Percentiles rank a stretch among this genome's conserved stretches.
phyloP scores from a whole-genome alignment of 352 stramenopile species.

The Phytophthora pinifolia region DNA sequence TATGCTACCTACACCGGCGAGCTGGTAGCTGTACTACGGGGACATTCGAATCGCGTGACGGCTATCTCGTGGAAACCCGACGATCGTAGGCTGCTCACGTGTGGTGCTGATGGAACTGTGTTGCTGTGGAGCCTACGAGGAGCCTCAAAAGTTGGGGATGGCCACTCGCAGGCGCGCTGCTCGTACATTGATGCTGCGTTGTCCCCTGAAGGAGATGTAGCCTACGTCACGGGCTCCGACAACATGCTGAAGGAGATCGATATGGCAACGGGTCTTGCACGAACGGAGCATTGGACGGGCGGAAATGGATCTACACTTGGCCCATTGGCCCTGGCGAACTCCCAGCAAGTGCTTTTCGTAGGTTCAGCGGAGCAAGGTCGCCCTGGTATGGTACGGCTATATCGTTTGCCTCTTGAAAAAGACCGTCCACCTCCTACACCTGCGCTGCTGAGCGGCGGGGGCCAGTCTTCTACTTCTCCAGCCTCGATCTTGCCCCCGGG shows the following conservation, averaged over 20 bases:
- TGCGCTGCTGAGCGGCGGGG: slow-evolving; percentile 12
- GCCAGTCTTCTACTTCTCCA: slow-evolving; percentile 16
- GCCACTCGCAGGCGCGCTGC: slow-evolving; percentile 74
- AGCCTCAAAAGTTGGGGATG: slow-evolving; percentile 75
- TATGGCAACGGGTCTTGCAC: slow-evolving; percentile 54
- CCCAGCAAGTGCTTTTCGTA: slow-evolving; percentile 89
- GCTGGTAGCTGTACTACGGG: slow-evolving; percentile 63
- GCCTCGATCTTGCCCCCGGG: slow-evolving; percentile 15
- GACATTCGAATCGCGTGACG: slow-evolving; percentile 84
- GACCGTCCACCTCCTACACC: slow-evolving; percentile 28
- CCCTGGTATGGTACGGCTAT: slow-evolving; percentile 72
- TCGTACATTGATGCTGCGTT: slow-evolving; percentile 68
- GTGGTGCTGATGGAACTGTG: slow-evolving; percentile 75
- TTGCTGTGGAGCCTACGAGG: slow-evolving; percentile 76
- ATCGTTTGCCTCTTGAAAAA: slow-evolving; percentile 69
- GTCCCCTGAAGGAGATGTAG: slow-evolving; percentile 60
- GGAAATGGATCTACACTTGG: slow-evolving; percentile 44
- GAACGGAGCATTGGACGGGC: slow-evolving; percentile 61
- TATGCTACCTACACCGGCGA: slow-evolving; percentile 84
- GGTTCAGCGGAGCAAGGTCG: slow-evolving; percentile 73
- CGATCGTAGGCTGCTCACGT: slow-evolving; percentile 75
- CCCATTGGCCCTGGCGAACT: slow-evolving; percentile 82
- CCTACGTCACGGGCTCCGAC: slow-evolving; percentile 92
- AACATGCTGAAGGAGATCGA: slow-evolving; percentile 91
- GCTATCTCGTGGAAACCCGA: slow-evolving; percentile 78